phyloP scores from a whole-genome alignment of 202 grass and related monocot genomes.

The Panicum virgatum region DNA sequence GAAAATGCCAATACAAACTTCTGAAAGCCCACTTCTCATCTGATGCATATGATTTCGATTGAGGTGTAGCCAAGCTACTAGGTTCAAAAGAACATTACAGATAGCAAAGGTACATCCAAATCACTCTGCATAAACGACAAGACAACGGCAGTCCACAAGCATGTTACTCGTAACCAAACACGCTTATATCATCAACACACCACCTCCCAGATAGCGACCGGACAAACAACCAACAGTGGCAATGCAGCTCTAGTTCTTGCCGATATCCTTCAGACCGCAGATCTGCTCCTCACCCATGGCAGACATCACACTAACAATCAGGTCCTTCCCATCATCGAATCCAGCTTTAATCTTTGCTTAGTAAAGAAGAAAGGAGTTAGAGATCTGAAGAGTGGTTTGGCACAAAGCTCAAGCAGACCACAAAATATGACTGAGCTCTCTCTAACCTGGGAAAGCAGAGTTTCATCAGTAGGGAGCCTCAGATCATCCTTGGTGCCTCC shows the following conservation, averaged over 20 bases:
- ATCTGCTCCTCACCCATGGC: slow-evolving; percentile 92
- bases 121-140: slow-evolving; percentile 20
- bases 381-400: background rate
- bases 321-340: slow-evolving; percentile 67
- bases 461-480: slow-evolving; percentile 69
- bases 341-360: slow-evolving; percentile 53
- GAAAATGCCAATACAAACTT: background rate
- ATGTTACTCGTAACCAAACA: slow-evolving; percentile 14
- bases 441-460: slow-evolving; percentile 61
- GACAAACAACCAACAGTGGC: background rate
- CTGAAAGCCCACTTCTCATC: too few species aligned
- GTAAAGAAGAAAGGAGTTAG: background rate
- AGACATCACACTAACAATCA: slow-evolving; percentile 74
- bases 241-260: slow-evolving; percentile 46
- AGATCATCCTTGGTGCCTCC: slow-evolving; percentile 89
- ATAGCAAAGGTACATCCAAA: slow-evolving; percentile 18
- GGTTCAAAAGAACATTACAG: slow-evolving; percentile 27
- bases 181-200: slow-evolving; percentile 23
- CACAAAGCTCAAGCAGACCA: background rate
- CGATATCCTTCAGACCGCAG: slow-evolving; percentile 69
- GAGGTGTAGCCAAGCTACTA: background rate
- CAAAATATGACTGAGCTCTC: background rate
- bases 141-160: background rate
- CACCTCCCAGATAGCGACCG: slow-evolving; percentile 22
- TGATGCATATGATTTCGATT: background rate